A percentile compares a stretch with the other conserved stretches of the same genome.
Evolutionary conservation across 192 early-diverging fungal genomes (phyloP).

Genomic region (Umbelopsis sp.): DNA sequence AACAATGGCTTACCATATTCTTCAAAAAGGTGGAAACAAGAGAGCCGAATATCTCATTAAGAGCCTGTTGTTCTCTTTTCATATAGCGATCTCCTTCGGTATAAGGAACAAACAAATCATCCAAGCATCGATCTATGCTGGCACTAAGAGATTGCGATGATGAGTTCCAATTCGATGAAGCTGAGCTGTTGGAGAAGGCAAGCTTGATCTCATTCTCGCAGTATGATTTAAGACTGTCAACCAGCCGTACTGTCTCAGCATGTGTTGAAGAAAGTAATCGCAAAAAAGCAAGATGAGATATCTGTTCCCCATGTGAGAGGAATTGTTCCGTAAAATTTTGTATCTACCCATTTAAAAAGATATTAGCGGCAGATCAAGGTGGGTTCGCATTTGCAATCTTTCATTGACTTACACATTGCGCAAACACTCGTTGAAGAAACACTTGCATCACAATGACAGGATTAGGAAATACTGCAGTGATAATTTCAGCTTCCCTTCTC

Average conservation of each 20-base stretch:
- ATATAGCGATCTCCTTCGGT: slow-evolving; percentile 89
- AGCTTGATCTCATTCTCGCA: slow-evolving; percentile 65
- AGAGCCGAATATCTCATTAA: slow-evolving; percentile 67
- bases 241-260: slow-evolving; percentile 69
- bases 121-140: slow-evolving; percentile 85
- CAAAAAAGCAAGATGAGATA: slow-evolving; percentile 81
- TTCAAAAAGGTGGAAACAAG: slow-evolving; percentile 53
- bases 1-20: slow-evolving; percentile 34
- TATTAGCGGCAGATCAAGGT: not conserved
- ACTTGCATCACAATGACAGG: slow-evolving; percentile 89
- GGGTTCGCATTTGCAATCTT: not conserved
- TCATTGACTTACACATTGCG: slow-evolving; percentile 74
- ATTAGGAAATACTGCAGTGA: slow-evolving; percentile 94
- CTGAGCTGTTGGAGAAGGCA: not conserved
- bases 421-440: slow-evolving; percentile 94
- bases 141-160: slow-evolving; percentile 61
- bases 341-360: slow-evolving; percentile 54
- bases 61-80: slow-evolving; percentile 70
- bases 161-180: slow-evolving; percentile 35
- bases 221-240: slow-evolving; percentile 73
- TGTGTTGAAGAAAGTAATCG: slow-evolving; percentile 76
- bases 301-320: slow-evolving; percentile 67
- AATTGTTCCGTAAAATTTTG: slow-evolving; percentile 87
- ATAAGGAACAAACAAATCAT: slow-evolving; percentile 95
- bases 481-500: slow-evolving; percentile 86